phyloP scores from a whole-genome alignment of 768 basidiomycete genomes.

The Auricularia heimuer region DNA sequence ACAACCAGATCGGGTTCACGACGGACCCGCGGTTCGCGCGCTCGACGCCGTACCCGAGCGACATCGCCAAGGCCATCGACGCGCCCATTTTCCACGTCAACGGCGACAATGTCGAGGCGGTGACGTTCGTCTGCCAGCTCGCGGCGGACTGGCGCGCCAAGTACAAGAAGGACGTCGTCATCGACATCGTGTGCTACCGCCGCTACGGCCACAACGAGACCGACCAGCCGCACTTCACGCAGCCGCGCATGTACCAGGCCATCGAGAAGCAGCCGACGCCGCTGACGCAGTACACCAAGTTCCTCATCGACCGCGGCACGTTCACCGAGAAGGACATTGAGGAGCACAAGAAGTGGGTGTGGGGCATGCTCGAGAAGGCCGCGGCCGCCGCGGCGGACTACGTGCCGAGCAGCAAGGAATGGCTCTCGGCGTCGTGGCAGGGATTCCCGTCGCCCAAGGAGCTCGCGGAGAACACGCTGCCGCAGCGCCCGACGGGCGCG shows the following conservation, averaged over 20 bases:
- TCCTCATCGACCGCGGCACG: constrained; percentile 79
- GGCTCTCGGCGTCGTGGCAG: constrained; percentile 96
- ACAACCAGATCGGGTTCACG: constrained; percentile 99
- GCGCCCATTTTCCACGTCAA: constrained; percentile 99
- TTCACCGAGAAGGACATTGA: constrained; percentile 96
- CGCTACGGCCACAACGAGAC: constrained; percentile 99
- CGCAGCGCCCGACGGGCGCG: constrained; percentile 80
- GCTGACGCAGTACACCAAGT: constrained; percentile 84
- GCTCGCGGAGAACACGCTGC: constrained; percentile 84
- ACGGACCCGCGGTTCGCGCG: constrained; percentile 97
- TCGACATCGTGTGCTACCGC: constrained; percentile 98
- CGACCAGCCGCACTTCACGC: constrained; percentile 97
- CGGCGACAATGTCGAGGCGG: constrained; percentile 95
- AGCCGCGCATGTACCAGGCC: constrained; percentile 97
- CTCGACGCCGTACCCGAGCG: constrained; percentile 95
- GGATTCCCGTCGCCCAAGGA: constrained; percentile 97
- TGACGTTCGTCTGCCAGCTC: constrained; percentile 96
- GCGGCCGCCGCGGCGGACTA: constrained; percentile 93
- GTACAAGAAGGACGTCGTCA: constrained; percentile 97
- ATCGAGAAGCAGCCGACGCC: constrained; percentile 91
- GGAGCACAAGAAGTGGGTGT: constrained; percentile 98
- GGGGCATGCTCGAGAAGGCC: constrained; percentile 97
- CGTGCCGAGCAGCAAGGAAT: constrained; percentile 87
- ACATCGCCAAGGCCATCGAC: constrained; percentile 97
- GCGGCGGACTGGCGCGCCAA: constrained; percentile 97